Percentiles rank a stretch among this genome's conserved stretches.
Conservation (phyloP, 495 filamentous ascomycete genomes). For the Amniculicola lignicola region DNA sequence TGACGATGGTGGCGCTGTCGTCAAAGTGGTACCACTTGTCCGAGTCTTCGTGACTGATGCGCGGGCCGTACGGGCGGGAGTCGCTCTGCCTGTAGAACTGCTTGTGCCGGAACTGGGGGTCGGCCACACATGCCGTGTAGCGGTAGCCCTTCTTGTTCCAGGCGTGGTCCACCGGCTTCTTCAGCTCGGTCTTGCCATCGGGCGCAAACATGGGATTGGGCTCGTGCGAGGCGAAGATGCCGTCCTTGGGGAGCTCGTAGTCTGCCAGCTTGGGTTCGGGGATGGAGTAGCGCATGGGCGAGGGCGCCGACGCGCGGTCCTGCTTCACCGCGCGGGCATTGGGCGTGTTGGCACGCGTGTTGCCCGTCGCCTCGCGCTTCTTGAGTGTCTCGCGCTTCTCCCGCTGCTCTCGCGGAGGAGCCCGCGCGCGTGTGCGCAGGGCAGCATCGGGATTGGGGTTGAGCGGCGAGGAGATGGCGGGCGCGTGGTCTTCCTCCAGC, state of each 20-base stretch:
- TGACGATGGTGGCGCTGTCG: constrained; percentile 56
- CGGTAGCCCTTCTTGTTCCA: constrained; percentile 88
- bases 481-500: constrained; percentile 40
- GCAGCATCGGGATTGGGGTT: constrained; percentile 37
- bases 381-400: constrained; percentile 46
- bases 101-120: constrained; percentile 77
- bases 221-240: constrained; percentile 41
- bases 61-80: constrained; percentile 70
- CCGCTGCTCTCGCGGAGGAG: constrained; percentile 41
- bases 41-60: constrained; percentile 88
- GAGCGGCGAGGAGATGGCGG: constrained; percentile 41
- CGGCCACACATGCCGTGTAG: constrained; percentile 88
- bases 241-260: constrained; percentile 42
- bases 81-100: constrained; percentile 89
- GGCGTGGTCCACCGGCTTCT: constrained; percentile 51
- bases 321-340: constrained; percentile 35
- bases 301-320: constrained; percentile 28
- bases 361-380: constrained; percentile 41
- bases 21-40: constrained; percentile 73
- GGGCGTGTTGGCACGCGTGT: constrained; percentile 33
- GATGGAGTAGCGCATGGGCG: constrained; percentile 43
- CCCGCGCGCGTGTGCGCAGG: constrained; percentile 30
- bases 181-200: constrained; percentile 38
- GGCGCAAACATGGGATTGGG: constrained; percentile 41
- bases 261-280: constrained; percentile 38